Percentiles rank a stretch among this genome's conserved stretches.
Conservation (phyloP, 2,329 filamentous ascomycete species). For the Alternaria viburni region DNA sequence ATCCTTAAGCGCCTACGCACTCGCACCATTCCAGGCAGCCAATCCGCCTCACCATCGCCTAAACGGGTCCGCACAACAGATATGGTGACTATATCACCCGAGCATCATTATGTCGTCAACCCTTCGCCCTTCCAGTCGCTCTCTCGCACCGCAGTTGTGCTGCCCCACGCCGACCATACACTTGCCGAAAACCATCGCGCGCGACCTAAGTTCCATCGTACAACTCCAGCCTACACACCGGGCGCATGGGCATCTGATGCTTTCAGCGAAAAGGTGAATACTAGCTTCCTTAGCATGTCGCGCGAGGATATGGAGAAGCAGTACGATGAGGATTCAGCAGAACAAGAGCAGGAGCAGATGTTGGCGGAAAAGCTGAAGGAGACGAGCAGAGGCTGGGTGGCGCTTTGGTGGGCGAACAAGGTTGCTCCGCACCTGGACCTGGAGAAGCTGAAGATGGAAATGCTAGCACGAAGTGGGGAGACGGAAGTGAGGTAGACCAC, state of each 20-base stretch:
- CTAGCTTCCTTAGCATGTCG: constrained; percentile 7
- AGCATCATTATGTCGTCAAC: constrained; percentile 9
- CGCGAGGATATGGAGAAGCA: neutral
- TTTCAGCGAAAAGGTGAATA: constrained; percentile 12
- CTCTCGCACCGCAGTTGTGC: neutral
- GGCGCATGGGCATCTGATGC: constrained; percentile 17
- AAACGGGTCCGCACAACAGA: constrained; percentile 18
- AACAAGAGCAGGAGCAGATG: constrained; percentile 4
- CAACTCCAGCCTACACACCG: neutral
- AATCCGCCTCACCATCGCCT: neutral
- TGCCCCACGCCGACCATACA: constrained; percentile 7
- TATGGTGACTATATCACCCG: constrained; percentile 13
- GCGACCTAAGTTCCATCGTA: constrained; percentile 2
- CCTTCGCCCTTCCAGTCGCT: constrained; percentile 7
- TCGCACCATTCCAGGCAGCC: neutral
- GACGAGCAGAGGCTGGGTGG: constrained; percentile 6
- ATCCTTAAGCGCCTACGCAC: constrained; percentile 15
- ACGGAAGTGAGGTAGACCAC: neutral
- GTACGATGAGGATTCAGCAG: neutral
- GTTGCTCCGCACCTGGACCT: constrained; percentile 1
- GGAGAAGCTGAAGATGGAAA: neutral
- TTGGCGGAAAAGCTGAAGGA: constrained; percentile 4
- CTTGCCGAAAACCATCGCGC: constrained; percentile 4
- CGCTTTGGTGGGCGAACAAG: constrained; percentile 11
- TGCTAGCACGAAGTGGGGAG: neutral